phyloP scores from a whole-genome alignment of 495 filamentous ascomycete genomes.

The Pyrenula massariospora region DNA sequence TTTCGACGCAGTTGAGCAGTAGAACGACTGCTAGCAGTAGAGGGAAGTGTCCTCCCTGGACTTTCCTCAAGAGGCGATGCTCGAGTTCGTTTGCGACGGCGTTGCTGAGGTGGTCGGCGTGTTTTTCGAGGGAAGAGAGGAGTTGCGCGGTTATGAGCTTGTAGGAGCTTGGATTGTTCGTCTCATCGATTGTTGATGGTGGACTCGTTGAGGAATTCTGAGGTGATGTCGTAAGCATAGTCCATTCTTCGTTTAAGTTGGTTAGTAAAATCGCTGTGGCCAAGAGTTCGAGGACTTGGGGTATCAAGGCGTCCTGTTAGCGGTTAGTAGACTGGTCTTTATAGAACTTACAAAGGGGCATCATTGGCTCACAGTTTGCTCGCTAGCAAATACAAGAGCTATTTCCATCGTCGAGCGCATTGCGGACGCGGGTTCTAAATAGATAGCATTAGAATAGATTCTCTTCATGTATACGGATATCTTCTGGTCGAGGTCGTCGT shows the following conservation, averaged over 20 bases:
- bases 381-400: constrained; percentile 39
- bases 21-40: constrained; percentile 66
- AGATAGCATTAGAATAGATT: constrained; percentile 46
- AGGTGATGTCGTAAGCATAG: not conserved
- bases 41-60: constrained; percentile 49
- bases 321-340: too few species aligned
- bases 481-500: constrained; percentile 53
- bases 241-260: not conserved
- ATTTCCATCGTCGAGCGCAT: constrained; percentile 53
- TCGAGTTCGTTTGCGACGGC: constrained; percentile 65
- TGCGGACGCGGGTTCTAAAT: constrained; percentile 54
- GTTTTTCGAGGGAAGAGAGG: constrained; percentile 61
- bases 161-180: constrained; percentile 33
- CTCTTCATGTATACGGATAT: constrained; percentile 62
- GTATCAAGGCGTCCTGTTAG: not conserved
- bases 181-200: constrained; percentile 21
- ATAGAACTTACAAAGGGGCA: not conserved
- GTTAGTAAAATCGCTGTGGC: not conserved
- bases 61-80: constrained; percentile 40
- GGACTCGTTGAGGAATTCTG: not conserved
- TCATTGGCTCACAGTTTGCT: constrained; percentile 32
- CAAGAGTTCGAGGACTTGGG: not conserved
- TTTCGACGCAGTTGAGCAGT: constrained; percentile 69
- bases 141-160: constrained; percentile 55
- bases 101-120: constrained; percentile 52